phyloP scores from a whole-genome alignment of 495 filamentous ascomycete species.

The Penicillium diatomitis region DNA sequence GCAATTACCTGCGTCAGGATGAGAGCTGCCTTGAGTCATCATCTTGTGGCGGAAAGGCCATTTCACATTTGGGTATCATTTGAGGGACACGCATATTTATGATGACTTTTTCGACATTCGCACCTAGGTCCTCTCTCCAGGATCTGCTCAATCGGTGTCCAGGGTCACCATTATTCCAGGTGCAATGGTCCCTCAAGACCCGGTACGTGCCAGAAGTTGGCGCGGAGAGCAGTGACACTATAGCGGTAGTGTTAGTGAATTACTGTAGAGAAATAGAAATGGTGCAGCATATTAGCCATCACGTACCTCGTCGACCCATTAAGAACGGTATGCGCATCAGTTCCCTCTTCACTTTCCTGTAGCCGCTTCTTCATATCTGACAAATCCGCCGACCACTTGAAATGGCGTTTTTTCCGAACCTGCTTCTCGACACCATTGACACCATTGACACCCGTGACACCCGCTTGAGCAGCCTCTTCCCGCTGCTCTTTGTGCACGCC shows the following conservation, averaged over 20 bases:
- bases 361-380: constrained; percentile 40
- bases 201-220: constrained; percentile 85
- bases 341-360: constrained; percentile 54
- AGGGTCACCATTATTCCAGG: constrained; percentile 29
- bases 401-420: constrained; percentile 21
- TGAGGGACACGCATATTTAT: no score
- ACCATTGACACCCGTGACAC: constrained; percentile 32
- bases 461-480: constrained; percentile 45
- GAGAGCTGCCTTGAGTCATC: no score
- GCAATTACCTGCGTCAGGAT: no score
- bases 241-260: constrained; percentile 1
- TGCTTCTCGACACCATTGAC: constrained; percentile 12
- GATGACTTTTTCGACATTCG: no score
- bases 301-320: constrained; percentile 50
- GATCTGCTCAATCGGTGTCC: background rate
- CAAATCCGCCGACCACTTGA: constrained; percentile 36
- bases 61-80: no score
- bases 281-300: background rate
- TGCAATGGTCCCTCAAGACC: constrained; percentile 60
- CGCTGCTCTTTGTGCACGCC: constrained; percentile 6
- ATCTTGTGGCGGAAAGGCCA: no score
- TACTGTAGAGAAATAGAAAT: background rate
- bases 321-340: constrained; percentile 88
- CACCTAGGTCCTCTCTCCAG: no score
- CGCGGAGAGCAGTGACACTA: constrained; percentile 82